Base-by-base conservation (phyloP, 2,329 filamentous ascomycete species). In the Alternaria gansuensis region DNA sequence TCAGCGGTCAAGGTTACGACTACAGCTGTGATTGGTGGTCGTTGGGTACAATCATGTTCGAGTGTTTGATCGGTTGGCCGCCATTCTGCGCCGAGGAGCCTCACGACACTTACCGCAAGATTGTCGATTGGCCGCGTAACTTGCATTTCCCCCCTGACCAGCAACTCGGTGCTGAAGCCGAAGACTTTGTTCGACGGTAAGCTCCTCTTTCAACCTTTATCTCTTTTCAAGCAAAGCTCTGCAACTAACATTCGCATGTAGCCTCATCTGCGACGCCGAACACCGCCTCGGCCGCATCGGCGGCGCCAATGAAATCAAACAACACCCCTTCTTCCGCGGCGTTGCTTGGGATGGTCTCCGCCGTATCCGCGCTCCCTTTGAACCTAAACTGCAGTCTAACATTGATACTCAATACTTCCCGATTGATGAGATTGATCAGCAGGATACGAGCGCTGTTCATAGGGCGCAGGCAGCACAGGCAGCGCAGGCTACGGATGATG, bases 21-120 rank as follows among this genome's bases (percentile, higher is more conserved):
- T 97, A 94, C 73, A 90, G 96, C 76, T 99, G 95, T 77, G 95
- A 99, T 83, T 99, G 95, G 95, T 99, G 95, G 95, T 96, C 92
- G 23, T 86, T 99, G 49, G 95, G 95, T 52, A 97, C 95, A 43
- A 99, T 99, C 81, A 98, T 99, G 95, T 99, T 98, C 73, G 95
- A 99, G 80, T 99, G 95, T 79, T 84, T 99, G 68, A 93, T 99
- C 62, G 95, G 95, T 71, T 99, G 95, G 95, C 95, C 95, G 54
- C 95, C 95, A 29, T 99, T 99, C 86, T 99, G 95, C 78, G 94
- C 95, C 21, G 95, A 99, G 78, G 94, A 98, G 76, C 91, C 93
- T 60, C 94, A 96, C 75, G 95, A 98, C 78, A 98, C 95, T 1
- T 99, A 99, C 81, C 90, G 94, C 68, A 99, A 99, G 85, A 99